Percentiles rank a stretch among this genome's conserved stretches.
These are phyloP conservation scores for Rhinocladiella similis DNA, from an alignment of 2,329 filamentous ascomycete species.

Conservation along the genomic window DNA sequence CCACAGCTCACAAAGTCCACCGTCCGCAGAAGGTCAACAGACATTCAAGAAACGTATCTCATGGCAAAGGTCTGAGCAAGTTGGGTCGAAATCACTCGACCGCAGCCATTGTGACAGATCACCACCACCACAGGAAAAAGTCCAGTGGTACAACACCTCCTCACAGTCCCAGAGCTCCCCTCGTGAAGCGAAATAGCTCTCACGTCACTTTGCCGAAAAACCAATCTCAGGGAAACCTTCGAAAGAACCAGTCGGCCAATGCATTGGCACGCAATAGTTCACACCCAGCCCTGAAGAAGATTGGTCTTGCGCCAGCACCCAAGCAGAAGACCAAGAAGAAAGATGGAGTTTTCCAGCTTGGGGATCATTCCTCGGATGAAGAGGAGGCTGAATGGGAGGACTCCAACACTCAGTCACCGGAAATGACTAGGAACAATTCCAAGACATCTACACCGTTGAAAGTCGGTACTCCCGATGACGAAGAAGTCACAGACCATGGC, in stretches of 20 bases:
- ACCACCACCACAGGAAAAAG: constrained; percentile 47
- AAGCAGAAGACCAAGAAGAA: constrained; percentile 28
- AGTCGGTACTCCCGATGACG: constrained; percentile 23
- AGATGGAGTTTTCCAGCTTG: constrained; percentile 48
- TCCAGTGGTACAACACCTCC: constrained; percentile 44
- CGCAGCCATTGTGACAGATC: constrained; percentile 36
- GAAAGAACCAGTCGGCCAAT: constrained; percentile 48
- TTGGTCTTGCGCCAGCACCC: constrained; percentile 31
- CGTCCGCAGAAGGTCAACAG: constrained; percentile 44
- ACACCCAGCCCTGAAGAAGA: constrained; percentile 41
- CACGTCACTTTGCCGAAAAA: constrained; percentile 36
- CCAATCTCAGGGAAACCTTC: constrained; percentile 39
- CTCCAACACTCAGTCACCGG: constrained; percentile 47
- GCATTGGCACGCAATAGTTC: constrained; percentile 42
- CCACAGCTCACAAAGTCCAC: constrained; percentile 36
- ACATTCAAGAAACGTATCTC: constrained; percentile 45
- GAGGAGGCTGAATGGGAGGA: constrained; percentile 50
- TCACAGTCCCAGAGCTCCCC: constrained; percentile 39
- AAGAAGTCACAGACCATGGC: constrained; percentile 6
- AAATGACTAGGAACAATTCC: constrained; percentile 48
- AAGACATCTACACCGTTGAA: constrained; percentile 27
- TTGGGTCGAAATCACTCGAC: constrained; percentile 39
- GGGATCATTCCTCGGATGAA: constrained; percentile 40
- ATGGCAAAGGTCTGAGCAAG: constrained; percentile 46
- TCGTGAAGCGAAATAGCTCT: constrained; percentile 44